phyloP scores from a whole-genome alignment of 2,329 filamentous ascomycete genomes.

The Boeremia exigua region DNA sequence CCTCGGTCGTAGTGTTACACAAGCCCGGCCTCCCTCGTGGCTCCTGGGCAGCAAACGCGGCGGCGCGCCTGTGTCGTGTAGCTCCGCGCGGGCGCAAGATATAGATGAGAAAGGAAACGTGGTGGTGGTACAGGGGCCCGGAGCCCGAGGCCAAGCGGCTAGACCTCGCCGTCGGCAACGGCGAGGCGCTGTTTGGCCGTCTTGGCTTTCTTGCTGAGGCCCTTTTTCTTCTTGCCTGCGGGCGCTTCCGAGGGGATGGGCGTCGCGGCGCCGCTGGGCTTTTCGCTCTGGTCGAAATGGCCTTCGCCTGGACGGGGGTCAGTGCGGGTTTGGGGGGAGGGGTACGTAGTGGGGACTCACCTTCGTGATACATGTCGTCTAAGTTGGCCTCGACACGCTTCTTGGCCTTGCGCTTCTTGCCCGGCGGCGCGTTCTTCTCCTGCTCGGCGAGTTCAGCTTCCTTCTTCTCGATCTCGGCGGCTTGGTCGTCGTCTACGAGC shows the following conservation, averaged over 20 bases:
- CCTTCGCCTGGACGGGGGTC: slow-evolving; percentile 75
- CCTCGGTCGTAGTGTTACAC: too few relatives aligned
- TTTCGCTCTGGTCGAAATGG: slow-evolving; percentile 89
- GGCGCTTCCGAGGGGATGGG: slow-evolving; percentile 62
- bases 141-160: background rate
- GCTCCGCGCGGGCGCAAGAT: background rate
- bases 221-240: slow-evolving; percentile 52
- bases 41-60: too few relatives aligned
- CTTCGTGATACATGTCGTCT: slow-evolving; percentile 99
- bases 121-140: slow-evolving; percentile 5
- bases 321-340: slow-evolving; percentile 10
- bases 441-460: slow-evolving; percentile 81
- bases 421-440: slow-evolving; percentile 57
- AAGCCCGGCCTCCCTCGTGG: too few relatives aligned
- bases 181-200: slow-evolving; percentile 57
- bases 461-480: slow-evolving; percentile 88
- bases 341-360: slow-evolving; percentile 61
- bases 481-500: slow-evolving; percentile 97
- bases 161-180: slow-evolving; percentile 54
- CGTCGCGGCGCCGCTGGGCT: slow-evolving; percentile 84
- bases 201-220: slow-evolving; percentile 59
- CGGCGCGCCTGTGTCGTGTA: background rate
- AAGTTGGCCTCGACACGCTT: slow-evolving; percentile 69
- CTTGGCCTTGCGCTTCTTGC: slow-evolving; percentile 65
- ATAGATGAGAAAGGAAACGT: slow-evolving; percentile 1